Conservation (phyloP, 2,329 filamentous ascomycete species). For the Pseudogymnoascus sp. region DNA sequence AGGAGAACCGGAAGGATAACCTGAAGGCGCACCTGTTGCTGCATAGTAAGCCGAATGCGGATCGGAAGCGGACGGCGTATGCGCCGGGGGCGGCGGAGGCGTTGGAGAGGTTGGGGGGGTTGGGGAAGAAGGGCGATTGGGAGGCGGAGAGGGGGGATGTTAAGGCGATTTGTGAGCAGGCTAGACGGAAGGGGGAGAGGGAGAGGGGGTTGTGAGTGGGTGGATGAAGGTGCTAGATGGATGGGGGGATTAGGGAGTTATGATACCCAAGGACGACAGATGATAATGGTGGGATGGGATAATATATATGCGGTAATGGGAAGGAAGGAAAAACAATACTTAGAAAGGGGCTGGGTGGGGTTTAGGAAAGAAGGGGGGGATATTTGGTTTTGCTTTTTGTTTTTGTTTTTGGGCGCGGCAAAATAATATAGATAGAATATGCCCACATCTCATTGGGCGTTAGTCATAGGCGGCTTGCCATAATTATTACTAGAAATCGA, state of each 20-base stretch:
- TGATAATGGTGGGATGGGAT: not conserved
- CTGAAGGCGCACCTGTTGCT: slow-evolving; percentile 19
- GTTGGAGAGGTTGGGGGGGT: slow-evolving; percentile 17
- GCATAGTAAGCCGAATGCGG: slow-evolving; percentile 12
- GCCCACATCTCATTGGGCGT: not conserved
- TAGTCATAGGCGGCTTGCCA: not conserved
- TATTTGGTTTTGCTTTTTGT: not conserved
- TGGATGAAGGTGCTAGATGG: not conserved
- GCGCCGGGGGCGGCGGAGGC: slow-evolving; percentile 12
- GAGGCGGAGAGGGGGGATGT: slow-evolving; percentile 16
- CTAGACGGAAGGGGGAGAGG: not conserved
- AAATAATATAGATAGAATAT: slow-evolving; percentile 4
- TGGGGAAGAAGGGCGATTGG: slow-evolving; percentile 20
- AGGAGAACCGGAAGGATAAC: slow-evolving; percentile 20
- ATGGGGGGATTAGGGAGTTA: not conserved
- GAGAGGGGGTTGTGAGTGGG: not conserved
- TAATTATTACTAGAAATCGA: not conserved
- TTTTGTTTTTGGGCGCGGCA: not conserved
- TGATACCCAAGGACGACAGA: not conserved
- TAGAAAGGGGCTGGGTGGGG: not conserved
- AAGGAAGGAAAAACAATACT: not conserved
- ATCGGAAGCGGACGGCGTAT: not conserved
- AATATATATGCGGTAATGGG: not conserved
- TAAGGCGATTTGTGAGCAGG: not conserved
- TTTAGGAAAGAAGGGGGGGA: not conserved